Percentiles rank a stretch among this genome's conserved stretches.
These are phyloP conservation scores for Rhododendron simsii DNA, from an alignment of 148 eudicot genomes.

Conservation along the genomic window DNA sequence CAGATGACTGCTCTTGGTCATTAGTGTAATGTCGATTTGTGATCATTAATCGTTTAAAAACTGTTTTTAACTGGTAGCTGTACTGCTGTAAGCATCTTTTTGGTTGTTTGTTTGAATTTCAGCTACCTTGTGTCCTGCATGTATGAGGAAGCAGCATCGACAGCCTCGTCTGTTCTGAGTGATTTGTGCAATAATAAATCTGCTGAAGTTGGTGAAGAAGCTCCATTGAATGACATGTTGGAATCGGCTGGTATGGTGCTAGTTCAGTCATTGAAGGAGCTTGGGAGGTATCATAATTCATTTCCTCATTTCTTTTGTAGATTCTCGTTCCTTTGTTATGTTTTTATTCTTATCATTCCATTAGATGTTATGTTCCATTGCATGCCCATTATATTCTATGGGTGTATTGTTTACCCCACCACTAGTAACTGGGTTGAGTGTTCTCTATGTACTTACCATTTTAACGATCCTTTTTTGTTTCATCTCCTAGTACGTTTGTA, in stretches of 20 bases:
- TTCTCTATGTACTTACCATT: background rate
- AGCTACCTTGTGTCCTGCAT: constrained; percentile 72
- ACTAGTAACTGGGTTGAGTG: background rate
- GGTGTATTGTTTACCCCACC: background rate
- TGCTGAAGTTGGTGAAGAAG: constrained; percentile 14
- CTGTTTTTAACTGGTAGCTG: background rate
- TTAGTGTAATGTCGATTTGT: background rate
- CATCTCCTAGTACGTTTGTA: background rate
- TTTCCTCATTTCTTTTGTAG: background rate
- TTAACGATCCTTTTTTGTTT: background rate
- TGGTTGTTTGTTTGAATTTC: constrained; percentile 17
- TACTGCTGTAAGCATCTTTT: background rate
- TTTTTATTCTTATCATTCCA: background rate
- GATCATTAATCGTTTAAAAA: background rate
- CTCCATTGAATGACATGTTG: constrained; percentile 48
- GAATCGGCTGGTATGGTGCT: constrained; percentile 85
- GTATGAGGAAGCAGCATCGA: constrained; percentile 62
- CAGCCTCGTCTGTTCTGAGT: constrained; percentile 50
- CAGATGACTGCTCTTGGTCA: background rate
- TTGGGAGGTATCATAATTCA: constrained; percentile 35
- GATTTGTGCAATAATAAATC: constrained; percentile 25
- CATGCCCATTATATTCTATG: background rate
- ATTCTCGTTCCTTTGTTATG: background rate
- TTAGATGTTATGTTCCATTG: background rate
- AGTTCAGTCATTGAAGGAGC: constrained; percentile 62